Evolutionary conservation across 768 basidiomycete species (phyloP), one percentile per base, ranked within the genome.

Genomic region (Tricholoma hemisulphureum): DNA sequence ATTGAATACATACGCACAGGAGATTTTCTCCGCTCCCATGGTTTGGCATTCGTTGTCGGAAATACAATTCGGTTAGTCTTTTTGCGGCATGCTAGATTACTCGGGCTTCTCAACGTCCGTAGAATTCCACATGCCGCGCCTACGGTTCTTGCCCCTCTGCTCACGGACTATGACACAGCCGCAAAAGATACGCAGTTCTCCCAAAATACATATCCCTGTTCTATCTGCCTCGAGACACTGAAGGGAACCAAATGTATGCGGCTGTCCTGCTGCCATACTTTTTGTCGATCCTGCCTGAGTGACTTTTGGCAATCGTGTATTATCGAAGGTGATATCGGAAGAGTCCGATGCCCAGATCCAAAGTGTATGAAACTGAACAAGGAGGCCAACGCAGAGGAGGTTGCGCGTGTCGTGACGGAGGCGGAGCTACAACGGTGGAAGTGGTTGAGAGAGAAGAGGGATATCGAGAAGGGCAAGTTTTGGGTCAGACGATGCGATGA

Each of bases 291-390:
- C 7, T 96, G 94, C 67, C 70, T 96, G 24, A 77, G 78, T 53
- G 87, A 89, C 52, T 95, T 90, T 68, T 97, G 93, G 93, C 79
- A 80, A 43, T 68, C 93, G 51, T 89, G 87, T 62, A 89, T 97
- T 53, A 75, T 73, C 49, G 93, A 95, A 67, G 94, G 94, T 6
- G 86, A 89, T 57, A 75, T 93, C 13, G 80, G 77, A 28, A 78
- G 79, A 18, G 93, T 97, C 1, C 82, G 87, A 0, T 97, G 94
- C 68, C 90, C 94, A 1, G 87, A 92, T 65, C 84, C 86, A 1
- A 77, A 76, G 32, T 97, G 94, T 64, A 83, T 89, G n/a, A 93
- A 91, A 65, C 69, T 69, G 6, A 73, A 75, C 29, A 75, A 79
- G 29, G 83, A 84, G 58, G 87, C 85, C 0, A 77, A 76, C 23